Evolutionary conservation across 2,329 filamentous ascomycete species (phyloP), one percentile per base, ranked within the genome.

Genomic region (Orbilia oligospora): DNA sequence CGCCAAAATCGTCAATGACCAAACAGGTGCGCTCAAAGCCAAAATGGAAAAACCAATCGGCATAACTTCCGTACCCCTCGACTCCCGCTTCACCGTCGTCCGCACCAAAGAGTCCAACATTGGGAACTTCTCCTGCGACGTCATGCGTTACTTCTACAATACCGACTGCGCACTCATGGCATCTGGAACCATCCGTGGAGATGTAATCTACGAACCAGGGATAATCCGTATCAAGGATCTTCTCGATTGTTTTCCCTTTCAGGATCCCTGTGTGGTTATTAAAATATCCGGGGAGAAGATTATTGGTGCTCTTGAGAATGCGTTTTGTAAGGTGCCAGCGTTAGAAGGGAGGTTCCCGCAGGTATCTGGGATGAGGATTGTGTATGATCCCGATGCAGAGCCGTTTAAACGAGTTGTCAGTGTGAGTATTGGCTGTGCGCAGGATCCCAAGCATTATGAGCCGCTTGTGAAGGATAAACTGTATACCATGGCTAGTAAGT

Each of bases 181-280:
- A 0, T 88, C 92, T 0, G 94, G 94, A 0, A 97, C 94, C 0
- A 93, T 97, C 67, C 89, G 94, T 14, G 94, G 93, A 0, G 94
- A 97, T 82, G 93, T 96, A 83, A 90, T 97, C 36, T 97, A 97
- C 82, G 90, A 93, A 0, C 92, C 93, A 0, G 94, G 94, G 0
- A 87, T 94, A 0, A 86, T 97, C 6, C 87, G 91, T 24, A 86
- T 97, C 76, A 93, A 93, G 82, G 93, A 97, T 82, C 89, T 97
- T n/a, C 89, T 94, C 72, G 92, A 92, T 64, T 97, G 93, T 83
- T 97, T 97, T 81, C 94, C 94, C 0, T 97, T 97, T 81, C 94
- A 97, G 83, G 94, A 97, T 80, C 93, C 94, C 0, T 92, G 94
- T 0, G 91, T 97, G 0, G 89, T 97, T 3, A 86, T 97, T 76